A percentile compares a stretch with the other conserved stretches of the same genome.
These are phyloP conservation scores for Xylaria sp. DNA, from an alignment of 2,329 filamentous ascomycete genomes.

Conservation along the genomic window DNA sequence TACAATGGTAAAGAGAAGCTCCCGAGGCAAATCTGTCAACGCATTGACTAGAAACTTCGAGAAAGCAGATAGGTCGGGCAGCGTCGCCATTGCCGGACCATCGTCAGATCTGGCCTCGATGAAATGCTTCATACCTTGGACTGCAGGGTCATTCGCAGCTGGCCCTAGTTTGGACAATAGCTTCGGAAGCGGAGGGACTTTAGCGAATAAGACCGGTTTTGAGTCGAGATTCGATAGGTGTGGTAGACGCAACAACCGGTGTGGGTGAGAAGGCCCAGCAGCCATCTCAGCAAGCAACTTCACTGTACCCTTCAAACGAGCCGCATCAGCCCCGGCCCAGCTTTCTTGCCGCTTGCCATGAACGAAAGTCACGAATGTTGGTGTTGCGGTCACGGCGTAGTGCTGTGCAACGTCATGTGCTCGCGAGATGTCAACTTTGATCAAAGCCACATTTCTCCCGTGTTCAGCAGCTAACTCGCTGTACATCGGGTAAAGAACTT, in stretches of 20 bases:
- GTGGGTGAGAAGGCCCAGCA: constrained; percentile 75
- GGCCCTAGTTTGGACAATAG: constrained; percentile 80
- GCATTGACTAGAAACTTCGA: constrained; percentile 68
- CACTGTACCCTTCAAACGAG: constrained; percentile 75
- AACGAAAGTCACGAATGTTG: constrained; percentile 88
- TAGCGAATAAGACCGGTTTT: constrained; percentile 78
- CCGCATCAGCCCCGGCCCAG: constrained; percentile 82
- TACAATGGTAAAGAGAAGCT: constrained; percentile 81
- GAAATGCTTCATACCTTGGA: constrained; percentile 76
- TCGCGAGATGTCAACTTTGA: constrained; percentile 83
- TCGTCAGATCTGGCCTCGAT: constrained; percentile 70
- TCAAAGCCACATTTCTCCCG: constrained; percentile 73
- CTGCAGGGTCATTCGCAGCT: constrained; percentile 64
- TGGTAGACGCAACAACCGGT: constrained; percentile 76
- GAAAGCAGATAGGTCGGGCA: constrained; percentile 77
- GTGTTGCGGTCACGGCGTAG: constrained; percentile 80
- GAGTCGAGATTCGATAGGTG: constrained; percentile 72
- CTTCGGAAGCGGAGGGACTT: constrained; percentile 85
- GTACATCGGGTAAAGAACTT: constrained; percentile 82
- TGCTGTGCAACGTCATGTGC: constrained; percentile 71
- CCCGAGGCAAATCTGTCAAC: constrained; percentile 66
- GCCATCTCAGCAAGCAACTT: constrained; percentile 80
- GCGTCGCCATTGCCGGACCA: constrained; percentile 71
- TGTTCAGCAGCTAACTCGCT: constrained; percentile 81
- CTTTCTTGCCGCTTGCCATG: constrained; percentile 79